These are phyloP conservation scores for Picea abies DNA, from an alignment of 83 land plant species.

Conservation along the genomic window DNA sequence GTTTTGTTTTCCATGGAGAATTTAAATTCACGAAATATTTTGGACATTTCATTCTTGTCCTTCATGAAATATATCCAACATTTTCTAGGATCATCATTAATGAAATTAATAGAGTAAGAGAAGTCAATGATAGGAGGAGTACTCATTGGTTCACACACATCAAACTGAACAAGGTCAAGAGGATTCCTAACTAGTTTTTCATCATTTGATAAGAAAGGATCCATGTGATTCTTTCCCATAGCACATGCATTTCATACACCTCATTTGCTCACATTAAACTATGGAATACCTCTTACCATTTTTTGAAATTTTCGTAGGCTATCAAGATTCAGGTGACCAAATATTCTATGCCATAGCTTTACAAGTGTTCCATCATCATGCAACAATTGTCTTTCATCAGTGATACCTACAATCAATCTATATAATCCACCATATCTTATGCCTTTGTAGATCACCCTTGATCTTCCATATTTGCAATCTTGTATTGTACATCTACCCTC, in stretches of 20 bases:
- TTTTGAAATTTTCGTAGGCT: neutral
- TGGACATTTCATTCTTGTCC: too few relatives aligned
- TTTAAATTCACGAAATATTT: too few relatives aligned
- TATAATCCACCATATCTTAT: neutral
- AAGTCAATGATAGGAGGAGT: neutral
- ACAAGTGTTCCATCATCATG: neutral
- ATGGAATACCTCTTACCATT: too few relatives aligned
- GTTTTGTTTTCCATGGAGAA: too few relatives aligned
- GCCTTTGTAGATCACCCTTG: neutral
- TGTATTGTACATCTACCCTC: neutral
- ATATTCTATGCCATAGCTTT: neutral
- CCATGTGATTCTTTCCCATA: neutral
- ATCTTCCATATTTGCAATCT: neutral
- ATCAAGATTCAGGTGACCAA: neutral
- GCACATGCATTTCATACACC: neutral
- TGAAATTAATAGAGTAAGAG: neutral
- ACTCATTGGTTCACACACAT: too few relatives aligned
- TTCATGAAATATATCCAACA: neutral
- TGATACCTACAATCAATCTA: neutral
- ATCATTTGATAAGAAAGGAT: neutral
- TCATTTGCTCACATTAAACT: neutral
- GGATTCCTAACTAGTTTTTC: neutral
- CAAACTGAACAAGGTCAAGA: neutral
- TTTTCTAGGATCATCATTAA: neutral
- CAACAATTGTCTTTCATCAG: neutral